A percentile compares a stretch with the other conserved stretches of the same genome.
These are phyloP conservation scores for Termitomyces sp. DNA, from an alignment of 768 basidiomycete species.

Conservation along the genomic window DNA sequence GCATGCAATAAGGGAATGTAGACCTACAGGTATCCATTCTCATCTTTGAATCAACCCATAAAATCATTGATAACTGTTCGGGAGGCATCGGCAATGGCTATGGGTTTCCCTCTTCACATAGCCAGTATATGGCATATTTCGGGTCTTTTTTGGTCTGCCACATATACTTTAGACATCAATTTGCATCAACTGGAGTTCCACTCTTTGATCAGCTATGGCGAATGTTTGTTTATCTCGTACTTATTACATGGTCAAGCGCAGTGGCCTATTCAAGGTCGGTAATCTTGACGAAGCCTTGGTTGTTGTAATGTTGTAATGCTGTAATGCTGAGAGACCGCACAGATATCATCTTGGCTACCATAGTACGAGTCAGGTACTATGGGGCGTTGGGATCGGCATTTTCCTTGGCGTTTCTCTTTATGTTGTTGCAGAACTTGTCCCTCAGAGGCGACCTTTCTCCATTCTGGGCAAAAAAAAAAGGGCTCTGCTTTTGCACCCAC, in stretches of 20 bases:
- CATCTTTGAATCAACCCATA: neutral
- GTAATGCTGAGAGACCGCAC: neutral
- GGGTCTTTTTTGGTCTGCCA: slow-evolving; percentile 72
- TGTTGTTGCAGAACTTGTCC: slow-evolving; percentile 51
- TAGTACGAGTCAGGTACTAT: slow-evolving; percentile 62
- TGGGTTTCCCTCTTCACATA: slow-evolving; percentile 86
- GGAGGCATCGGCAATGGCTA: slow-evolving; percentile 66
- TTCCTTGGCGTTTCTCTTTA: slow-evolving; percentile 53
- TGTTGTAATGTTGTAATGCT: neutral
- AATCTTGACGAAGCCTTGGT: neutral
- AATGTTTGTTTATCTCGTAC: slow-evolving; percentile 37
- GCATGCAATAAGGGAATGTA: slow-evolving; percentile 57
- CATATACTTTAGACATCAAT: slow-evolving; percentile 64
- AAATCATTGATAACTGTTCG: slow-evolving; percentile 14
- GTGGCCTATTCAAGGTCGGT: slow-evolving; percentile 80
- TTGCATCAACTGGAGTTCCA: slow-evolving; percentile 44
- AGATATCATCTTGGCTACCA: slow-evolving; percentile 77
- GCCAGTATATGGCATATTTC: slow-evolving; percentile 90
- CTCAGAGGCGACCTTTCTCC: slow-evolving; percentile 47
- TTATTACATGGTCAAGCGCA: slow-evolving; percentile 51
- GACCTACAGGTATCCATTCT: slow-evolving; percentile 52
- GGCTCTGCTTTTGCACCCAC: slow-evolving; percentile 47
- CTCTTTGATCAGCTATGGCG: slow-evolving; percentile 51
- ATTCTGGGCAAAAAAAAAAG: slow-evolving; percentile 44
- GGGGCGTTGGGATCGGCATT: slow-evolving; percentile 68